Conservation (phyloP, 2,329 filamentous ascomycete species). For the Didymella pomorum region DNA sequence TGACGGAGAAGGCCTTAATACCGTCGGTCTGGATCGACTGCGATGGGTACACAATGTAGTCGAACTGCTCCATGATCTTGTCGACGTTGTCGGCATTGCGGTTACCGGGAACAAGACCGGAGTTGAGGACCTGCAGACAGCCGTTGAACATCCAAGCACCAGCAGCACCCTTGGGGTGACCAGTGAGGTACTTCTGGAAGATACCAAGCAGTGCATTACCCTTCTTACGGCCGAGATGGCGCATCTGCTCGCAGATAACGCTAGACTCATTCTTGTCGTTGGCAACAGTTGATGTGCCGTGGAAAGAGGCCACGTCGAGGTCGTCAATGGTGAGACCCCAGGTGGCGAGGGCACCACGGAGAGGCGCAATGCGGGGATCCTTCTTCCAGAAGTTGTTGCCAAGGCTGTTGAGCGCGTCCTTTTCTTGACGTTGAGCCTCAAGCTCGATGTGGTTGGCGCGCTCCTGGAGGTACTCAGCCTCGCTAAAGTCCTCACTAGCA, state of each 20-base stretch:
- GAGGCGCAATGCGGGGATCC: conserved; percentile 89
- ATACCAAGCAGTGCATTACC: conserved; percentile 95
- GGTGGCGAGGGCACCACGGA: conserved; percentile 93
- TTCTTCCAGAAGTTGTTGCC: conserved; percentile 99
- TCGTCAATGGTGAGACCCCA: conserved; percentile 99
- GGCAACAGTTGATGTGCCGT: conserved; percentile 96
- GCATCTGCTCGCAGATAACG: conserved; percentile 94
- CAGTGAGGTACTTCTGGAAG: conserved; percentile 99
- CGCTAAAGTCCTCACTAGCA: conserved; percentile 75
- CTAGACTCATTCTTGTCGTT: conserved; percentile 99
- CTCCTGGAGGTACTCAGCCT: conserved; percentile 84
- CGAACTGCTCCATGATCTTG: conserved; percentile 94
- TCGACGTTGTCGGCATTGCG: conserved; percentile 98
- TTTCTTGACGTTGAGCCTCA: conserved; percentile 88
- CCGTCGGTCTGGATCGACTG: conserved; percentile 96
- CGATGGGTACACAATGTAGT: conserved; percentile 97
- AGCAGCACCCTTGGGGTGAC: conserved; percentile 98
- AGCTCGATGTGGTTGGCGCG: conserved; percentile 85
- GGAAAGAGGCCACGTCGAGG: conserved; percentile 94
- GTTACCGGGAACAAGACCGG: conserved; percentile 93
- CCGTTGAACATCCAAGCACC: conserved; percentile 99
- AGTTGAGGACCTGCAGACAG: conserved; percentile 93
- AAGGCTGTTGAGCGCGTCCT: conserved; percentile 88
- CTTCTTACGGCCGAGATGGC: conserved; percentile 93
- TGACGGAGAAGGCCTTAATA: conserved; percentile 98